Evolutionary conservation across 352 stramenopile species (phyloP), one percentile per base, ranked within the genome.

Genomic region (Peronosclerospora sorghi): DNA sequence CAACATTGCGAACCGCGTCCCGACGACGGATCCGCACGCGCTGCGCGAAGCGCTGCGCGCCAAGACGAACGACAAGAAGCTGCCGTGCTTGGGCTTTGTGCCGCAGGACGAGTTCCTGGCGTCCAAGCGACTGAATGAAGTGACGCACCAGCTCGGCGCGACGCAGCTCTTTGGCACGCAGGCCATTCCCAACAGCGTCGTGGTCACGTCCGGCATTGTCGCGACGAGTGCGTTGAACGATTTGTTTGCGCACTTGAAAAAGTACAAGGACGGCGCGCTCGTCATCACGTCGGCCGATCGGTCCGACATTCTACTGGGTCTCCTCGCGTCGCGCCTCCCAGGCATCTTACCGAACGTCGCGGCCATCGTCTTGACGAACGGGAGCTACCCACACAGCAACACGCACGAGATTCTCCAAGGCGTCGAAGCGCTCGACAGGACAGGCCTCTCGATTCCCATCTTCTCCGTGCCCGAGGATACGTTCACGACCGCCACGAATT

Each of bases 221-320:
- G 73, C 68, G 13, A 83, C 73, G 2, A 86, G 73, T 37, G 65
- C 80, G 2, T 34, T 88, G 4, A 83, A 85, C 32, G 76, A 88
- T 32, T 48, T 88, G 18, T 86, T 88, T 32, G 56, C 62, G 8
- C 73, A 86, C 51, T 59, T 88, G 29, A 84, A 86, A 38, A 76
- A 84, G 42, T 78, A 84, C 56, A 76, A 83, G 19, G 76, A 88
- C 44, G 76, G 76, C 5, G 47, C 80, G 4, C 44, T 88, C 0
- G 64, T 88, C n/a, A 86, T 88, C 50, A 81, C 75, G 1, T 88
- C 76, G 9, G 73, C 71, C 0, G 76, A 88, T 29, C 73, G 76
- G 14, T 82, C 68, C 8, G 76, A 88, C 44, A 56, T 88, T 8
- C 63, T 88, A 54, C 51, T 88, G 2, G 76, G 76, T 9, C 47